Evolutionary conservation across 306 rosid genomes (phyloP).

Genomic region (Quercus aquifolioides): DNA sequence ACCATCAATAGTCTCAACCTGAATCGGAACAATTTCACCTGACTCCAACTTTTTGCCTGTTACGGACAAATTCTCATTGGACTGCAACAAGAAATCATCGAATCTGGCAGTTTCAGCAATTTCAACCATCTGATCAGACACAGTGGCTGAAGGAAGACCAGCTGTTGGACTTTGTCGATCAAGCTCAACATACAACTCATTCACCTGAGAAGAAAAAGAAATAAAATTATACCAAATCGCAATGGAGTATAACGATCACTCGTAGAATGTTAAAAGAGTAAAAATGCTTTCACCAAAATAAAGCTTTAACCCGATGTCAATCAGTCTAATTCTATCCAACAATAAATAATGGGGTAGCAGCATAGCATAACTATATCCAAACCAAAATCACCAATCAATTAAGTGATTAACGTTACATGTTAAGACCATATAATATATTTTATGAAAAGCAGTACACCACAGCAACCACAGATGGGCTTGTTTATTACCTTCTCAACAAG

Average conservation of each 20-base stretch:
- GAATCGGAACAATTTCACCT: conserved; percentile 28
- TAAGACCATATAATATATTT: not conserved
- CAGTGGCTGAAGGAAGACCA: conserved; percentile 27
- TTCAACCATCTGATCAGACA: conserved; percentile 14
- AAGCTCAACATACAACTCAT: conserved; percentile 50
- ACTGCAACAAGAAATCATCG: conserved; percentile 23
- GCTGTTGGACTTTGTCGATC: conserved; percentile 29
- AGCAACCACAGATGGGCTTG: not conserved
- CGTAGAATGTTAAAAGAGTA: not conserved
- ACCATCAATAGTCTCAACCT: conserved; percentile 22
- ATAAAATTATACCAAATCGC: not conserved
- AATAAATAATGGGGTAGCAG: not conserved
- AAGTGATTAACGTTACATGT: not conserved
- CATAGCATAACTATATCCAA: not conserved
- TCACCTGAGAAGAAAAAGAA: conserved; percentile 44
- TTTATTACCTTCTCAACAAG: conserved; percentile 84
- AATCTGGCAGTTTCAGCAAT: conserved; percentile 21
- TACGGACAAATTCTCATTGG: conserved; percentile 21
- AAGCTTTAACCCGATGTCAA: not conserved
- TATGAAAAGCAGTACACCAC: not conserved
- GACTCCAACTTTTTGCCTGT: conserved; percentile 27
- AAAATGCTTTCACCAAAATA: not conserved
- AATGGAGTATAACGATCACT: not conserved
- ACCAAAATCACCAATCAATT: not conserved
- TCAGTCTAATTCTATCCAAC: not conserved